A percentile compares a stretch with the other conserved stretches of the same genome.
Conservation (phyloP, 805 yeast species). For the Cyberlindnera americana region DNA sequence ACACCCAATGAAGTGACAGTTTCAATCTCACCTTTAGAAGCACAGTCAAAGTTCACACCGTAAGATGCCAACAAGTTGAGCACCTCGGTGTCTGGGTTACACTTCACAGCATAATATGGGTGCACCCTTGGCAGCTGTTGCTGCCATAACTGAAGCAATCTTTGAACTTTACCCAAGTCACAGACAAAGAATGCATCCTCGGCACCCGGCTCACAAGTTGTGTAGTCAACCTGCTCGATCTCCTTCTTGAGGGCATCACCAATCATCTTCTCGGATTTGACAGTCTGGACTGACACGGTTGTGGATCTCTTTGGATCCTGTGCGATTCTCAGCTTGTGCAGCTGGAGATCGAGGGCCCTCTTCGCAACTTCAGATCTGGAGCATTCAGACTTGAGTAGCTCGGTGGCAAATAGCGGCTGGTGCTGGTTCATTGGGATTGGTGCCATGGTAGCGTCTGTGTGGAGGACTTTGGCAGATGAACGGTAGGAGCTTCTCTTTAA, state of each 20-base stretch:
- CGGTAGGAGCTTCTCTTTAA: constrained; percentile 14
- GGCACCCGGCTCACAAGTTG: constrained; percentile 65
- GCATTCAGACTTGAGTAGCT: constrained; percentile 8
- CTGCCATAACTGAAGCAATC: constrained; percentile 64
- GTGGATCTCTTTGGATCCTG: not conserved
- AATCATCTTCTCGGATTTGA: constrained; percentile 32
- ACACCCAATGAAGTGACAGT: constrained; percentile 60
- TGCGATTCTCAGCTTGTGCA: constrained; percentile 10
- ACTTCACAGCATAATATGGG: constrained; percentile 94
- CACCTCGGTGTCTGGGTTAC: constrained; percentile 72
- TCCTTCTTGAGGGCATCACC: constrained; percentile 38
- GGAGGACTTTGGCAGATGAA: constrained; percentile 7
- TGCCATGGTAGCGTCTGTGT: constrained; percentile 13
- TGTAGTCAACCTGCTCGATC: constrained; percentile 46
- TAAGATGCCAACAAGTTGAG: constrained; percentile 51
- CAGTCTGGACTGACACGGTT: constrained; percentile 26
- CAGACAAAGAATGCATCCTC: constrained; percentile 88
- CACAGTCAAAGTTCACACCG: constrained; percentile 89
- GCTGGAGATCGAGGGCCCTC: constrained; percentile 7
- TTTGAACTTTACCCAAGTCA: constrained; percentile 69
- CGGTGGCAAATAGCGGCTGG: constrained; percentile 10
- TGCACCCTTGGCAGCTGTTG: constrained; percentile 63
- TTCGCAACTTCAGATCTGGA: constrained; percentile 13
- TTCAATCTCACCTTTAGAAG: constrained; percentile 81
- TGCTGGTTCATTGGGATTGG: constrained; percentile 13